Percentiles rank a stretch among this genome's conserved stretches.
phyloP scores from a whole-genome alignment of 2,329 filamentous ascomycete genomes.

The Neofusicoccum kwambonambiense region DNA sequence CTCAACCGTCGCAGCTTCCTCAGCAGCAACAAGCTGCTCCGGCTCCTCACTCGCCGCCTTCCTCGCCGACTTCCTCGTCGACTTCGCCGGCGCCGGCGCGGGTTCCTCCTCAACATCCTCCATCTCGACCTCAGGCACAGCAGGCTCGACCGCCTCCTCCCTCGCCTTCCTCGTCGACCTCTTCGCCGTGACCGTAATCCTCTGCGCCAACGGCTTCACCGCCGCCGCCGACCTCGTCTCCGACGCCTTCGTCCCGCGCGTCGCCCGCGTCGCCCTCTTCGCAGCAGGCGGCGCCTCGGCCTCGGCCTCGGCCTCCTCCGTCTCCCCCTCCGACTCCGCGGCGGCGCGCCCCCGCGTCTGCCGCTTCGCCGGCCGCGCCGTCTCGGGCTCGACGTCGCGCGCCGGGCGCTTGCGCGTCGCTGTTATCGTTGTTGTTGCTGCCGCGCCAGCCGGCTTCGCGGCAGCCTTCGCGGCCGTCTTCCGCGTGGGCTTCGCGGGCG shows the following conservation, averaged over 20 bases:
- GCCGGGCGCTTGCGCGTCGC: conserved; percentile 15
- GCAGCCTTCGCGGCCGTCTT: not conserved
- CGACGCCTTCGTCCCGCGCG: conserved; percentile 9
- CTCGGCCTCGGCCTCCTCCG: not conserved
- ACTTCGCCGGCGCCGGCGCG: not conserved
- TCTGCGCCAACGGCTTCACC: conserved; percentile 17
- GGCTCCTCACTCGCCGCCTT: conserved; percentile 5
- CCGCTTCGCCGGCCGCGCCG: conserved; percentile 10
- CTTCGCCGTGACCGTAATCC: conserved; percentile 10
- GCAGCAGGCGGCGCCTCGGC: not conserved
- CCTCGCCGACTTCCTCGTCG: not conserved
- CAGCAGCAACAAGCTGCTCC: not conserved
- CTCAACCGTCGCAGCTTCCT: not conserved
- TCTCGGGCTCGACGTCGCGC: conserved; percentile 7
- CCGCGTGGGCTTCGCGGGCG: not conserved
- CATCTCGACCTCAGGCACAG: not conserved
- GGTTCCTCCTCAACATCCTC: not conserved
- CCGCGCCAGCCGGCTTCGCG: not conserved
- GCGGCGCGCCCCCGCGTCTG: not conserved
- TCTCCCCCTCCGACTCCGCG: not conserved
- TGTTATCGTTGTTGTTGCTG: not conserved
- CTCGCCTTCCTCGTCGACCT: not conserved
- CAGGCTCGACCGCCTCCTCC: not conserved
- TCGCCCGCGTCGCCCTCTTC: conserved; percentile 10
- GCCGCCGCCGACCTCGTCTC: not conserved